phyloP scores from a whole-genome alignment of 805 yeast genomes.

The Yamadazyma tumulicola region DNA sequence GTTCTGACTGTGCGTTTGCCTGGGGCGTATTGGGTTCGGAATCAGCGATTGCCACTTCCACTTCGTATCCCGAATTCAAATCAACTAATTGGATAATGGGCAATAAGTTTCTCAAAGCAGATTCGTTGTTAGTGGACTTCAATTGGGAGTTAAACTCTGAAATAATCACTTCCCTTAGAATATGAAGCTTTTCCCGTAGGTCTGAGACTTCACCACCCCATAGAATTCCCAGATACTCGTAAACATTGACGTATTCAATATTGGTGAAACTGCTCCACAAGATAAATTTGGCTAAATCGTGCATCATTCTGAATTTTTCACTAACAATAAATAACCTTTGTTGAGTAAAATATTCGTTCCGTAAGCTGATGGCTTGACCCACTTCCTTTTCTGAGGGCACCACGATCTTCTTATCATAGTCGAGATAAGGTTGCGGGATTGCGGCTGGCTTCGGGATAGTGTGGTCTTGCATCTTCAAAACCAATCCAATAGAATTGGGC shows the following conservation, averaged over 20 bases:
- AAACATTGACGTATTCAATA: conserved; percentile 17
- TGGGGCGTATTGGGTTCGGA: background rate
- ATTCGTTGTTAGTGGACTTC: conserved; percentile 10
- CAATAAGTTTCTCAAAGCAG: conserved; percentile 9
- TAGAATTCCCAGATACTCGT: conserved; percentile 19
- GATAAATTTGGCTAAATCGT: conserved; percentile 31
- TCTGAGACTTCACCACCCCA: conserved; percentile 19
- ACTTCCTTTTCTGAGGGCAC: conserved; percentile 36
- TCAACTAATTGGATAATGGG: conserved; percentile 18
- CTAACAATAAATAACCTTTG: conserved; percentile 38
- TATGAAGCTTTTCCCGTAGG: conserved; percentile 1
- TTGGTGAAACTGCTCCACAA: conserved; percentile 25
- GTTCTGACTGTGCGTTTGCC: background rate
- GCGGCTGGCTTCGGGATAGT: conserved; percentile 38
- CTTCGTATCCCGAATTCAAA: conserved; percentile 1
- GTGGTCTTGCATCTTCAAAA: conserved; percentile 26
- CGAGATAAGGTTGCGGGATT: conserved; percentile 41
- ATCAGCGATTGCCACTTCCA: conserved; percentile 1
- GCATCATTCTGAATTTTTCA: conserved; percentile 36
- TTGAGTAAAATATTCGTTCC: conserved; percentile 39
- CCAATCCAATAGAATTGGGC: conserved; percentile 29
- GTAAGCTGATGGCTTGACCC: conserved; percentile 22
- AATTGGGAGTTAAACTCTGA: conserved; percentile 6
- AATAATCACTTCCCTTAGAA: conserved; percentile 5
- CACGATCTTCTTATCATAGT: conserved; percentile 35